These are phyloP conservation scores for Fusarium mundagurra DNA, from an alignment of 2,329 filamentous ascomycete species.

Conservation along the genomic window DNA sequence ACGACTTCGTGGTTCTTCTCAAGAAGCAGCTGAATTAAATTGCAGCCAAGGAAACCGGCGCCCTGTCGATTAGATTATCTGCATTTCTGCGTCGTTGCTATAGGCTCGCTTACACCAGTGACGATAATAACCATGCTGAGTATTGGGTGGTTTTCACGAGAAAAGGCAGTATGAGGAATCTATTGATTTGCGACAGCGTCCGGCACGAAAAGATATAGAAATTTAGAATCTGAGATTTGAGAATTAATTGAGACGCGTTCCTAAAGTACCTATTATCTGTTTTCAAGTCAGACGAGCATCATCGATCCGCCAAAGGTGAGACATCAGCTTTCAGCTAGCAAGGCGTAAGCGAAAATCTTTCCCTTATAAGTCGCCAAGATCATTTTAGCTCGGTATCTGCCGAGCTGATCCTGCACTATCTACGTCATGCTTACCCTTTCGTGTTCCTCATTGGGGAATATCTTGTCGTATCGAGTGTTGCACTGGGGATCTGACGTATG, in stretches of 20 bases:
- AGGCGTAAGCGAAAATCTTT: conserved; percentile 12
- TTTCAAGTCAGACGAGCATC: background rate
- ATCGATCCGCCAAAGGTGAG: background rate
- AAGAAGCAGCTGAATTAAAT: conserved; percentile 26
- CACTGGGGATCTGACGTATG: conserved; percentile 9
- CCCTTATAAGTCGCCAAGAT: background rate
- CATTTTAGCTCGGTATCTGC: background rate
- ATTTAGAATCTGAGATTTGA: fast-evolving
- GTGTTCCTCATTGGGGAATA: background rate
- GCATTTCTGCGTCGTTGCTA: background rate
- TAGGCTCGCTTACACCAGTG: conserved; percentile 21
- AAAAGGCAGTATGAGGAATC: background rate
- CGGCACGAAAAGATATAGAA: fast-evolving
- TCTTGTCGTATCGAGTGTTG: background rate
- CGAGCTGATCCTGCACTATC: background rate
- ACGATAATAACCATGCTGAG: conserved; percentile 21
- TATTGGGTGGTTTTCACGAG: too few species aligned
- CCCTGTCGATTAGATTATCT: conserved; percentile 9
- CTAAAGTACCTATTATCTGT: background rate
- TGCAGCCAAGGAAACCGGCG: conserved; percentile 33
- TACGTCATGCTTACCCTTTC: background rate
- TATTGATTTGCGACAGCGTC: background rate
- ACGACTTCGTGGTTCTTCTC: conserved; percentile 25
- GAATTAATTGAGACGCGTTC: background rate
- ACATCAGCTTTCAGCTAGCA: conserved; percentile 11